Base-by-base conservation (phyloP, 2,329 filamentous ascomycete genomes). In the Talaromyces sp. region DNA sequence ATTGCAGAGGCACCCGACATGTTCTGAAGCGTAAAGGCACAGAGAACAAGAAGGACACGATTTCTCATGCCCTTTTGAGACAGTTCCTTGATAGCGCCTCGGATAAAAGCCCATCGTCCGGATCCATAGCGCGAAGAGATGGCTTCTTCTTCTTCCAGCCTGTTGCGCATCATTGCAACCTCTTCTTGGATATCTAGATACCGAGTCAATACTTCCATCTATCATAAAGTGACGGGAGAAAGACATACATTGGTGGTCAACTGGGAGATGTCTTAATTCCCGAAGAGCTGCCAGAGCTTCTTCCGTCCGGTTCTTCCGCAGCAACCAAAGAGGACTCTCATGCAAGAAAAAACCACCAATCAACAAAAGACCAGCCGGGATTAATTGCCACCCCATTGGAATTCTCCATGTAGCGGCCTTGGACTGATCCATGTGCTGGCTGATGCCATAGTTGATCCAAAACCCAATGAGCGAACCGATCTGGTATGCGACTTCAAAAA, bases 321-420 rank as follows among this genome's bases (percentile, higher is more conserved):
- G 88, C 6, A 91, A 77, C 88, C 88, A 91, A 57, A 88, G 81
- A 0, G 89, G 89, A 55, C 80, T 88, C 64, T 83, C 83, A 0
- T 83, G 85, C 65, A 88, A 82, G 73, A 86, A 86, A 69, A 85
- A 80, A 19, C 86, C 77, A 0, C 83, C 83, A 27, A 80, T 67
- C 52, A 87, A 76, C 3, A 80, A 68, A 14, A 81, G 61, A 27
- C 74, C 75, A 8, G 74, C 66, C 0, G 75, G 75, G 54, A 77
- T 71, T 29, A 78, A 63, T 61, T 78, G 75, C 38, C 77, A 66
- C 11, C 72, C 75, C 56, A 77, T 77, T 3, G 75, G 75, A 61
- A 77, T 77, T 26, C 77, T 54, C 75, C 75, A 77, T 61, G 43
- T 51, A 31, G 21, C 26, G 31, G 38, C 51, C 2, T 35, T 38